A percentile compares a stretch with the other conserved stretches of the same genome.
Conservation (phyloP, 2,329 filamentous ascomycete species). For the Trichoderma endophyticum region DNA sequence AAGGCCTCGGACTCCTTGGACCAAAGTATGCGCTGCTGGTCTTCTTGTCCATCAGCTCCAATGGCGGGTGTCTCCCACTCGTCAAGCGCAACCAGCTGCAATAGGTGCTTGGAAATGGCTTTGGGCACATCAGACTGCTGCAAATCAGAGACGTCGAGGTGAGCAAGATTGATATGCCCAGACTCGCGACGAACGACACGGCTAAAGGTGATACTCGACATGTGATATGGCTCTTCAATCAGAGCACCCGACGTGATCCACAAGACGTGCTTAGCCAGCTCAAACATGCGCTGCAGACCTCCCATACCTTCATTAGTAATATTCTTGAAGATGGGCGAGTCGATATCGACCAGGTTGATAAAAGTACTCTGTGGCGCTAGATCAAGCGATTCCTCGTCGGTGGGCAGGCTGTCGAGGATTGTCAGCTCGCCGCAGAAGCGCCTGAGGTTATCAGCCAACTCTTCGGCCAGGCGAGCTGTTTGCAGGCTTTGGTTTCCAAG, state of each 20-base stretch:
- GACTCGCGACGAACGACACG: slow-evolving; percentile 12
- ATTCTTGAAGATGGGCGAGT: too few relatives aligned
- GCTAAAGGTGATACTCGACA: slow-evolving; percentile 15
- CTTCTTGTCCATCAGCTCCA: not conserved
- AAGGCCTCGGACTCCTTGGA: slow-evolving; percentile 19
- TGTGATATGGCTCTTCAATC: slow-evolving; percentile 15
- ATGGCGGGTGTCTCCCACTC: slow-evolving; percentile 10
- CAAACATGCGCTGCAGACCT: too few relatives aligned
- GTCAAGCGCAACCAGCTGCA: slow-evolving; percentile 13
- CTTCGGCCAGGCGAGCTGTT: slow-evolving; percentile 13
- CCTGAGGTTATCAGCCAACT: not conserved
- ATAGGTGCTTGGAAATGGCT: slow-evolving; percentile 14
- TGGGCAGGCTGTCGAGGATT: slow-evolving; percentile 13
- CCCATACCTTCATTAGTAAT: too few relatives aligned
- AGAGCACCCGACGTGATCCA: slow-evolving; percentile 15
- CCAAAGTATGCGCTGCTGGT: slow-evolving; percentile 13
- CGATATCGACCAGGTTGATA: too few relatives aligned
- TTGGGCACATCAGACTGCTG: slow-evolving; percentile 9
- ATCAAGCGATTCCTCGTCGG: not conserved
- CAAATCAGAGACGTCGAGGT: slow-evolving; percentile 15
- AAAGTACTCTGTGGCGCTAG: too few relatives aligned
- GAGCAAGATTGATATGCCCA: slow-evolving; percentile 12
- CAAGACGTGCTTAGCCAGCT: slow-evolving; percentile 12
- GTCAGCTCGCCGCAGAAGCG: slow-evolving; percentile 14
- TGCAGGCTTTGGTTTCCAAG: slow-evolving; percentile 11